Evolutionary conservation across 129 eudicot species (phyloP), one percentile per base, ranked within the genome.

Genomic region (Pseudognaphalium luteoalbum): DNA sequence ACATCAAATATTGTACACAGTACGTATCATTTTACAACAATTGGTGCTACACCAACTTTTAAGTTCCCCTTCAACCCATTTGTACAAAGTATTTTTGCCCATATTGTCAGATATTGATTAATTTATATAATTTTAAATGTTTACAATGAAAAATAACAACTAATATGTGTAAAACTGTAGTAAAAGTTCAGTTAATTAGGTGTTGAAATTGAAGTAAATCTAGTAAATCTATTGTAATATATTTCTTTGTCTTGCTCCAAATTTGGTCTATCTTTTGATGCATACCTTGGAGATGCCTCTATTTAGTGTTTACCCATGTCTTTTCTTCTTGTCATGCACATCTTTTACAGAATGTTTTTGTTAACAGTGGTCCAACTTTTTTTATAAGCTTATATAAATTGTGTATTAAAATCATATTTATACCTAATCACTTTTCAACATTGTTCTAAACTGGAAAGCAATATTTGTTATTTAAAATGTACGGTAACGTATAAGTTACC

Each of bases 401-500:
- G 59, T 47, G 47, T 25, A 41, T 71, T 25, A 9, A 71, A 54
- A 32, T 16, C 39, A 51, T 32, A 17, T 29, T 20, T 30, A 19
- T 4, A 12, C 35, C n/a, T 4, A 68, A 51, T 56, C 54, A 78
- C 12, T 58, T 62, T 12, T 14, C 25, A 34, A 70, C 19, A 67
- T 68, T 29, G 71, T 32, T 63, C 59, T 61, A 65, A 50, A 19
- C 22, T 7, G 57, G 73, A 20, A 73, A 64, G 44, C 47, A 17
- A 28, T 19, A 47, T 62, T 21, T 20, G n/a, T 64, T 85, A n/a
- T 39, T 85, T 62, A 50, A 67, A 68, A 37, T 60, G 39, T 65
- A 6, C 50, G 59, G 50, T 12, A 57, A 39, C 68, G 56, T 37
- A 66, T 37, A 66, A 68, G 69, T 78, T 72, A 69, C 71, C 70